Percentiles rank a stretch among this genome's conserved stretches.
Conservation (phyloP, 2,329 filamentous ascomycete species). For the Remersonia thermophila region DNA sequence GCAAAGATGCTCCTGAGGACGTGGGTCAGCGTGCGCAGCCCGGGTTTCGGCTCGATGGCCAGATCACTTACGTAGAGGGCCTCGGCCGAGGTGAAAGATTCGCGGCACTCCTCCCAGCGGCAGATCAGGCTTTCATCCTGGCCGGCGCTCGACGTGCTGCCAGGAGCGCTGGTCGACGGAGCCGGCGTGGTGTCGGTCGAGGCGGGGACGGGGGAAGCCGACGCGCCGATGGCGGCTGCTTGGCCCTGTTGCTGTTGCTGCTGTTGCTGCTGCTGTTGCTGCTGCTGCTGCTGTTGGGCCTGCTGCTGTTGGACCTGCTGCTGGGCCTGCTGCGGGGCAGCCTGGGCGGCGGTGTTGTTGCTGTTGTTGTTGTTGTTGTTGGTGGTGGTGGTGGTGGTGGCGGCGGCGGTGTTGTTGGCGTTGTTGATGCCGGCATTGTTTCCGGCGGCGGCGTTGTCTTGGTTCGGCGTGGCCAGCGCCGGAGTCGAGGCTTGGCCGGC, state of each 20-base stretch:
- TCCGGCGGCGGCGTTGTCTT: no score
- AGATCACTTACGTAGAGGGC: constrained; percentile 46
- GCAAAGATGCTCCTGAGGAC: constrained; percentile 79
- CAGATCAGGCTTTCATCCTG: constrained; percentile 45
- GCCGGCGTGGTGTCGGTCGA: constrained; percentile 43
- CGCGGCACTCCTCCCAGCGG: constrained; percentile 47
- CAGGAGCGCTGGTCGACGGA: constrained; percentile 33
- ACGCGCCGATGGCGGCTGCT: constrained; percentile 19
- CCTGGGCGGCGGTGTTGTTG: not conserved
- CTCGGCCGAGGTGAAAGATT: constrained; percentile 46
- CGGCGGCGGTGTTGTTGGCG: not conserved
- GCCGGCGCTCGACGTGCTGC: constrained; percentile 12
- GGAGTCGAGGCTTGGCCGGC: no score
- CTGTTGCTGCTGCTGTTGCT: no score
- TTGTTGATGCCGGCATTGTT: no score
- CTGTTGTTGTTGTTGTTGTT: constrained; percentile 1
- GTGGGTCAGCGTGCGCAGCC: no score
- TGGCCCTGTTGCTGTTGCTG: constrained; percentile 8
- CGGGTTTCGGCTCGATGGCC: constrained; percentile 5
- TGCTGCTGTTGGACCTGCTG: constrained; percentile 9
- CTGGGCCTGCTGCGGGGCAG: not conserved
- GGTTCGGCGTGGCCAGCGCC: no score
- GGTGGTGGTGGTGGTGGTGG: not conserved
- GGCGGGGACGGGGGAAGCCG: constrained; percentile 27
- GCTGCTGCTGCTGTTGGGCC: not conserved